A percentile compares a stretch with the other conserved stretches of the same genome.
Conservation (phyloP, 345 rosid genomes). For the Populus nigra region DNA sequence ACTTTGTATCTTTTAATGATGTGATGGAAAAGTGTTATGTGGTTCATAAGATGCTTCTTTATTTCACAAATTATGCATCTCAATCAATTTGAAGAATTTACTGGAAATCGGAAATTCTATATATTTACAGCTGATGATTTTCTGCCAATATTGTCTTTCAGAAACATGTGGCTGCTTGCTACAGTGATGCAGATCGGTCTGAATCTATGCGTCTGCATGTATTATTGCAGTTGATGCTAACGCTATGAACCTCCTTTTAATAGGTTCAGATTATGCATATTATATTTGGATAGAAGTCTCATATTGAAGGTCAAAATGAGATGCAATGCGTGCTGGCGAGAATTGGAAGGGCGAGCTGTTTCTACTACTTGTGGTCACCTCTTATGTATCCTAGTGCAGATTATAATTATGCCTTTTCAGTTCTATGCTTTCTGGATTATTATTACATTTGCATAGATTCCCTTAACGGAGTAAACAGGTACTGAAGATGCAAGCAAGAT, state of each 20-base stretch:
- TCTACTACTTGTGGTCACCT: constrained; percentile 90
- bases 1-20: not conserved
- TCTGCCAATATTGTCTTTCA: not conserved
- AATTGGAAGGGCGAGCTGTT: constrained; percentile 85
- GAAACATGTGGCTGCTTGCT: not conserved
- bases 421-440: not conserved
- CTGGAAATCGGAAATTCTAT: not conserved
- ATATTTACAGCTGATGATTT: not conserved
- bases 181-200: not conserved
- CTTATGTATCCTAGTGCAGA: constrained; percentile 59
- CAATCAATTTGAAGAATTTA: not conserved
- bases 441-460: constrained; percentile 23
- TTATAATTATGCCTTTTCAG: constrained; percentile 5
- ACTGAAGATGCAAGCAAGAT: constrained; percentile 91
- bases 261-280: constrained; percentile 4
- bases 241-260: not conserved
- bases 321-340: constrained; percentile 98
- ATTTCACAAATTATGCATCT: not conserved
- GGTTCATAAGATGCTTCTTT: no score
- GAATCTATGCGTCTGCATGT: not conserved
- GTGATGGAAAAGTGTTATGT: no score
- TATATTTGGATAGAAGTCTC: constrained; percentile 15
- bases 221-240: not conserved
- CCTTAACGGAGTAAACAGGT: constrained; percentile 59
- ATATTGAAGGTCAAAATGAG: constrained; percentile 57